Conservation (phyloP, 2,329 filamentous ascomycete genomes). For the Diaporthe capsici region DNA sequence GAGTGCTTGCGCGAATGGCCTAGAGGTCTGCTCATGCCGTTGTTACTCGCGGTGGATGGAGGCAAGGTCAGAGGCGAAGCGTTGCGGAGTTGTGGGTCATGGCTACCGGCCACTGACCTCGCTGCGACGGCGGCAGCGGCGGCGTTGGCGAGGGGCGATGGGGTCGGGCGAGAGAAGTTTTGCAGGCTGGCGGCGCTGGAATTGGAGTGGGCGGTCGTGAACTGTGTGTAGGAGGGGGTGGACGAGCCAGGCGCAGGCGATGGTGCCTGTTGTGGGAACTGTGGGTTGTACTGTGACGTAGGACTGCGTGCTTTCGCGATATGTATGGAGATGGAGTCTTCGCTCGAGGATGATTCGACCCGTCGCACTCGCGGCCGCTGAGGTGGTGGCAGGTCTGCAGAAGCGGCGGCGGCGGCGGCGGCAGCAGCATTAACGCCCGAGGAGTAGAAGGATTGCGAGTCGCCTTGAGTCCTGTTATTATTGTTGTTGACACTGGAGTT, state of each 20-base stretch:
- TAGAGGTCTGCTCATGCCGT: constrained; percentile 48
- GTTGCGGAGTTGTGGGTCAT: constrained; percentile 49
- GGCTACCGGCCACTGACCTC: constrained; percentile 41
- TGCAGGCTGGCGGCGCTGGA: constrained; percentile 64
- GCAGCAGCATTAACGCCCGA: constrained; percentile 47
- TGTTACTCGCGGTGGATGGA: constrained; percentile 51
- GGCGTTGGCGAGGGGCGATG: constrained; percentile 48
- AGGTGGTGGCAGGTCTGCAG: constrained; percentile 43
- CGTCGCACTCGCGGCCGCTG: constrained; percentile 56
- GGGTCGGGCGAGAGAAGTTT: constrained; percentile 71
- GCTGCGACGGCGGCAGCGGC: constrained; percentile 48
- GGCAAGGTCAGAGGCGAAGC: constrained; percentile 60
- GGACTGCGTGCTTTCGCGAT: constrained; percentile 61
- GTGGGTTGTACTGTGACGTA: constrained; percentile 40
- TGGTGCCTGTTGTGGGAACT: constrained; percentile 44
- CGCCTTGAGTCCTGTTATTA: constrained; percentile 22
- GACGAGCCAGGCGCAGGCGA: constrained; percentile 46
- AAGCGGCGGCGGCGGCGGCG: constrained; percentile 51
- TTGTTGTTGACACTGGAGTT: constrained; percentile 17
- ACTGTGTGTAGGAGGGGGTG: constrained; percentile 64
- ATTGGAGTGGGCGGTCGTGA: constrained; percentile 60
- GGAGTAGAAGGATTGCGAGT: constrained; percentile 43
- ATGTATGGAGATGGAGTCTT: constrained; percentile 51
- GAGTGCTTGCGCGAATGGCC: constrained; percentile 76
- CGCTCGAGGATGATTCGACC: constrained; percentile 62